Evolutionary conservation across 331 rosid genomes (phyloP).

Genomic region (Malus hybrid): DNA sequence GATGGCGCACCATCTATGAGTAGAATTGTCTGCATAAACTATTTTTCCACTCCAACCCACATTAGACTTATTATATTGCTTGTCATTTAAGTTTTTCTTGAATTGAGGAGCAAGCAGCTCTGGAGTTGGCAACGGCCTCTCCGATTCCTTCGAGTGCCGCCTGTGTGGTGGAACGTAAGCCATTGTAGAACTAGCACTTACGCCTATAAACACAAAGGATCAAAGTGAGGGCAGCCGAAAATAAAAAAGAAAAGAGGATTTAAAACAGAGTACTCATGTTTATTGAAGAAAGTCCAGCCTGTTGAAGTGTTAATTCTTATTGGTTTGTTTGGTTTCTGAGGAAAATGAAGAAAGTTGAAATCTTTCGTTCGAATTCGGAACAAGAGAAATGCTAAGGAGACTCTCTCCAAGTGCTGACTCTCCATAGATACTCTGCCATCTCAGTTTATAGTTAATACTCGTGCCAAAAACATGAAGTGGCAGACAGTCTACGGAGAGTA

Average conservation of each 20-base stretch:
- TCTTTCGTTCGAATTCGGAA: neutral
- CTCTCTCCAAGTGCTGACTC: no score
- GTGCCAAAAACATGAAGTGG: no score
- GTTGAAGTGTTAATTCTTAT: no score
- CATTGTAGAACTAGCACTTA: conserved; percentile 13
- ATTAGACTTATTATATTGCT: neutral
- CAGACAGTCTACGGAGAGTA: no score
- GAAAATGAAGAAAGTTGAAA: neutral
- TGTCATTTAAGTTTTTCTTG: neutral
- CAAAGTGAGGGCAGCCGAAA: neutral
- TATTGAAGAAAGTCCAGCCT: neutral
- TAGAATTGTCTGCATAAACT: conserved; percentile 6
- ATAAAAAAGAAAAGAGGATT: neutral
- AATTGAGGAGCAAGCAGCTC: conserved; percentile 20
- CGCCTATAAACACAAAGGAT: neutral
- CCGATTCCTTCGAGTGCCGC: conserved; percentile 22
- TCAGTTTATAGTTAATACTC: no score
- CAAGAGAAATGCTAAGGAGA: no score
- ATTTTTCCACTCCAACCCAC: neutral
- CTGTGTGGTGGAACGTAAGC: conserved; percentile 57
- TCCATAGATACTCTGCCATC: no score
- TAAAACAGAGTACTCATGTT: neutral
- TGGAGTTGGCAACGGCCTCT: conserved; percentile 13
- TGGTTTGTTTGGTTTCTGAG: no score
- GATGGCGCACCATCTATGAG: conserved; percentile 22